Evolutionary conservation across 164 flowering plant genomes (phyloP).

Genomic region (Vitis amurensis): DNA sequence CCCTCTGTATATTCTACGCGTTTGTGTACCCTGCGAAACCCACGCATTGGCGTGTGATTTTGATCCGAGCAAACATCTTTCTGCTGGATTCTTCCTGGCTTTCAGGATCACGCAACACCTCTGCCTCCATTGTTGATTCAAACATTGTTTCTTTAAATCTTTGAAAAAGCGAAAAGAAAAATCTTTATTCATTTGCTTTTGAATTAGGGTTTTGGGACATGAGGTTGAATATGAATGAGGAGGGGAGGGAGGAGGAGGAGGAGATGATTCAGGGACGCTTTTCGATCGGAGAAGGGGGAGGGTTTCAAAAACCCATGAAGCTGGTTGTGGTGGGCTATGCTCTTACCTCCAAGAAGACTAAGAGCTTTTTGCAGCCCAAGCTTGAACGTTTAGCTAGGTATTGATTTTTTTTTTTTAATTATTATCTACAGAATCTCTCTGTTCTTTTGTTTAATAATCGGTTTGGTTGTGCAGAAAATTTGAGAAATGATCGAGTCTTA

Average conservation of each 20-base stretch:
- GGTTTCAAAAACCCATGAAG: conserved; percentile 16
- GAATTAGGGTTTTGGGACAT: conserved; percentile 14
- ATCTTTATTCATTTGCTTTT: too few relatives aligned
- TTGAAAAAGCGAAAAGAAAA: neutral
- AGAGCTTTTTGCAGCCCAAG: conserved; percentile 62
- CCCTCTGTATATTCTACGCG: too few relatives aligned
- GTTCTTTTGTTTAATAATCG: too few relatives aligned
- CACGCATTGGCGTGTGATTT: too few relatives aligned
- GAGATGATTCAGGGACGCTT: neutral
- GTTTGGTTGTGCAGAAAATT: too few relatives aligned
- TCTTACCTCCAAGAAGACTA: conserved; percentile 56
- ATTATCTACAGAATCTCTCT: neutral
- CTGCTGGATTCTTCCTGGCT: too few relatives aligned
- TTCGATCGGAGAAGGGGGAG: neutral
- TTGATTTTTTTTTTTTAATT: neutral
- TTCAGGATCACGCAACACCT: neutral
- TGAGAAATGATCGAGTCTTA: too few relatives aligned
- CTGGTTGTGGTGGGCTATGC: conserved; percentile 59
- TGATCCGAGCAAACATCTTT: too few relatives aligned
- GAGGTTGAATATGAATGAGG: conserved; percentile 21
- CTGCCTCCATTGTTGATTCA: neutral
- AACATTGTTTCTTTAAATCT: neutral
- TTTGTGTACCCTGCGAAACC: too few relatives aligned
- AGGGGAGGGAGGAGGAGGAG: conserved; percentile 10
- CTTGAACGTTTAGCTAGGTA: conserved; percentile 55